Conservation (phyloP, 306 rosid species). For the Ormosia semicastrata region DNA sequence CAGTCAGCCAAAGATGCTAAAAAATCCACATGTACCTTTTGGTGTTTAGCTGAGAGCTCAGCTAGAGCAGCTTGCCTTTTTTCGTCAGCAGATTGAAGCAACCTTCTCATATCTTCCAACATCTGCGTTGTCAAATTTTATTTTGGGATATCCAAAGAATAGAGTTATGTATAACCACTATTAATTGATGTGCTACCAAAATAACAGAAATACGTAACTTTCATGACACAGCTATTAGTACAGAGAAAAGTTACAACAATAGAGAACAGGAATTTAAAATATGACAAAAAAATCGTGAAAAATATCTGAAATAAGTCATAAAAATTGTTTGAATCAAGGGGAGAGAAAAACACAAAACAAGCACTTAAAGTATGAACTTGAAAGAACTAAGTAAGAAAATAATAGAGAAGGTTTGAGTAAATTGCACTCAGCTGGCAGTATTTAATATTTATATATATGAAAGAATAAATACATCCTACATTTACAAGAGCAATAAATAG, state of each 20-base stretch:
- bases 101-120: constrained; percentile 79
- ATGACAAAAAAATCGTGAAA: not conserved
- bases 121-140: constrained; percentile 49
- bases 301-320: not conserved
- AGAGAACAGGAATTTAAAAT: constrained; percentile 5
- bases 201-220: not conserved
- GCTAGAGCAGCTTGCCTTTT: constrained; percentile 82
- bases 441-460: no score
- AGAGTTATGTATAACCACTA: not conserved
- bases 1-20: constrained; percentile 5
- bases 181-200: constrained; percentile 1
- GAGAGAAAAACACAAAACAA: constrained; percentile 19
- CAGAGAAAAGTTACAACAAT: not conserved
- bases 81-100: constrained; percentile 87
- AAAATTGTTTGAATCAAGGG: constrained; percentile 11
- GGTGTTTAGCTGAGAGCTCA: constrained; percentile 90
- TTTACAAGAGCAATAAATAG: no score
- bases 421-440: no score
- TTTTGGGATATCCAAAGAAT: constrained; percentile 30
- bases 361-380: not conserved
- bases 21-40: constrained; percentile 58
- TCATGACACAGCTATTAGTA: not conserved
- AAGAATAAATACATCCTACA: no score
- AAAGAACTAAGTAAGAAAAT: no score
- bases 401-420: no score